Evolutionary conservation across 2,329 filamentous ascomycete genomes (phyloP), one percentile per base, ranked within the genome.

Genomic region (Nothopassalora personata): DNA sequence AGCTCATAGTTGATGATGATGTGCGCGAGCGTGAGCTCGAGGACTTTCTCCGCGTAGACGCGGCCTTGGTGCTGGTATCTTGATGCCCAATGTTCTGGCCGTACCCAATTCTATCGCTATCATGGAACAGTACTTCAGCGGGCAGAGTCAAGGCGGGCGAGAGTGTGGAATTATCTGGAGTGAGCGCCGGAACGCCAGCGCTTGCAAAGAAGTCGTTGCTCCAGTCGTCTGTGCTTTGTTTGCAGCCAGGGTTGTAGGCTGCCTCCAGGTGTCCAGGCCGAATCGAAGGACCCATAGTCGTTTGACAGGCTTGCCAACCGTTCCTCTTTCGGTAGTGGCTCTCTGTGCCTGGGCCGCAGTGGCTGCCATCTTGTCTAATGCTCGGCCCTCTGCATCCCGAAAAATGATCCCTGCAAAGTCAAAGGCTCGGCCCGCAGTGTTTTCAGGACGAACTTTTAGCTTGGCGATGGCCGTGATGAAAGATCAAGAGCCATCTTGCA

Each of bases 241-340:
- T 62, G 62, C 19, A 66, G 48, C 66, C 66, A 70, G 1, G 68
- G 63, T 50, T 67, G 65, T 15, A 68, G 58, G 49, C 55, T 61
- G 2, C 63, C 64, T 23, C 57, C 63, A 7, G 63, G 61, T 8
- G 60, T 63, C 48, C 67, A 65, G 2, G 59, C 46, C 9, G 50
- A 36, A n/a, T 65, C 66, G 23, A 61, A 60, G 13, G 56, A n/a
- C 46, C 57, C 33, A 60, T 45, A 18, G 39, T 49, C 36, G 63
- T 60, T 72, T 73, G 52, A 54, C 39, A 10, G 28, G 3, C 23
- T 28, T 48, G 23, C 13, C 19, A 30, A 28, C n/a, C 1, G 6
- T 19, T 15, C 10, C 28, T 15, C 43, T 28, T 18, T 46, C n/a
- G 3, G 11, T 13, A 30, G 15, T n/a, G 19, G 43, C n/a, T 23